phyloP scores from a whole-genome alignment of 2,329 filamentous ascomycete species.

The Acephala macrosclerotiorum region DNA sequence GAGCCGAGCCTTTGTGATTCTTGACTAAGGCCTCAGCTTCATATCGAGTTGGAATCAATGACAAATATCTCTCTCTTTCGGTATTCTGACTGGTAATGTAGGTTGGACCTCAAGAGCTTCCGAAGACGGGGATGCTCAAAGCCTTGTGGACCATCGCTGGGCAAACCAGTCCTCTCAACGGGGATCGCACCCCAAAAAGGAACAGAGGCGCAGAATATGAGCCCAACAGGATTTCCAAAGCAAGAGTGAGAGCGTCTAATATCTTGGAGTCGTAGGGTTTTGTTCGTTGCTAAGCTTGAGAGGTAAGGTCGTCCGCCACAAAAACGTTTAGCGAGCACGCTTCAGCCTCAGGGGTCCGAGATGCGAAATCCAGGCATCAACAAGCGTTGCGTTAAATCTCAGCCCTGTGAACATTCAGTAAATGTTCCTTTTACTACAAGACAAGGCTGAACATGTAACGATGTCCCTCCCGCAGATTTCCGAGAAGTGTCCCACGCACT shows the following conservation, averaged over 20 bases:
- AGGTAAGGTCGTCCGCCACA: no score
- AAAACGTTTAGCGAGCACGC: no score
- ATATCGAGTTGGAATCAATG: not conserved
- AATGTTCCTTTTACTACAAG: not conserved
- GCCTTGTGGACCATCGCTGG: not conserved
- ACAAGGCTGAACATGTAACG: not conserved
- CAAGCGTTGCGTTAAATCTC: not conserved
- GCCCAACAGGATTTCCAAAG: no score
- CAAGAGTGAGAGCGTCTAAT: no score
- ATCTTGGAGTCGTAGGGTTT: no score
- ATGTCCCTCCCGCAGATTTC: not conserved
- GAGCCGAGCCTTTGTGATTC: not conserved
- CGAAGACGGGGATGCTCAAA: not conserved
- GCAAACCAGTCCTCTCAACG: not conserved
- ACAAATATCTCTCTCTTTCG: not conserved
- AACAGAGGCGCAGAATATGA: no score
- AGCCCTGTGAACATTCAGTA: not conserved
- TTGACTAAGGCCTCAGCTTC: not conserved
- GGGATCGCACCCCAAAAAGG: no score
- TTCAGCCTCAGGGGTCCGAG: not conserved
- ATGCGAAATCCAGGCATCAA: no score
- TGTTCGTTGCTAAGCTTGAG: no score
- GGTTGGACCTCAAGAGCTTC: not conserved
- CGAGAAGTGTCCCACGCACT: not conserved
- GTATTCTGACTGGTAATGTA: not conserved